Percentiles rank a stretch among this genome's conserved stretches.
These are phyloP conservation scores for Cyberlindnera maclurae DNA, from an alignment of 805 yeast species.

Conservation along the genomic window DNA sequence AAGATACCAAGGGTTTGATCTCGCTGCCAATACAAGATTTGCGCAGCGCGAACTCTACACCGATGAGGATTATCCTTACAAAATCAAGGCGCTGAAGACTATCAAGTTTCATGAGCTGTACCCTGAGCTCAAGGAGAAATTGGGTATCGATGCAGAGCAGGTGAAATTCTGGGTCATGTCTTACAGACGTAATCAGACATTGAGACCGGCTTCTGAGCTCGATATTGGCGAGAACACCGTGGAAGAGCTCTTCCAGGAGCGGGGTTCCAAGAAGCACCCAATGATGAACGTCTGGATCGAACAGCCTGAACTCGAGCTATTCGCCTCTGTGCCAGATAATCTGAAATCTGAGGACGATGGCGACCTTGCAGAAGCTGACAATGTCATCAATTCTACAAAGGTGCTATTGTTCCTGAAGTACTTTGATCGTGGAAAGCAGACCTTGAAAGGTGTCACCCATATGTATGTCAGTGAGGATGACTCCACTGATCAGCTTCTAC, in stretches of 20 bases:
- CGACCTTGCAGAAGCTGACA: constrained; percentile 13
- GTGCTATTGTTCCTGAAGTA: constrained; percentile 49
- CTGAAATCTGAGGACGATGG: constrained; percentile 5
- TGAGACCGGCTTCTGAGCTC: constrained; percentile 43
- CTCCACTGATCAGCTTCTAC: constrained; percentile 33
- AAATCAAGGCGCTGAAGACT: constrained; percentile 49
- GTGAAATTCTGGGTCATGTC: constrained; percentile 60
- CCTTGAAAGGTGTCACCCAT: constrained; percentile 62
- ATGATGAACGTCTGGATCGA: constrained; percentile 60
- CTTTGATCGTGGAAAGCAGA: constrained; percentile 51
- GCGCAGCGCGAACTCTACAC: constrained; percentile 41
- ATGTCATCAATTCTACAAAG: constrained; percentile 20
- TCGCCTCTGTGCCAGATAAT: constrained; percentile 4
- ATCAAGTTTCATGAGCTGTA: constrained; percentile 45
- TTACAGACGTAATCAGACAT: constrained; percentile 55
- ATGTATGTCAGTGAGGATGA: constrained; percentile 43
- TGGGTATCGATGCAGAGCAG: constrained; percentile 30
- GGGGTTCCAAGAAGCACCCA: constrained; percentile 39
- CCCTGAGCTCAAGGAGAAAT: constrained; percentile 38
- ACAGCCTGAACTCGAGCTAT: constrained; percentile 33
- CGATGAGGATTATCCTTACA: constrained; percentile 38
- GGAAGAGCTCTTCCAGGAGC: constrained; percentile 42
- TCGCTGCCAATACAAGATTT: constrained; percentile 53
- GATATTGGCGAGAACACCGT: constrained; percentile 33
- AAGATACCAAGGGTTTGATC: constrained; percentile 65